Evolutionary conservation across 2,329 filamentous ascomycete genomes (phyloP), one percentile per base, ranked within the genome.

Genomic region (Aspergillus persii): DNA sequence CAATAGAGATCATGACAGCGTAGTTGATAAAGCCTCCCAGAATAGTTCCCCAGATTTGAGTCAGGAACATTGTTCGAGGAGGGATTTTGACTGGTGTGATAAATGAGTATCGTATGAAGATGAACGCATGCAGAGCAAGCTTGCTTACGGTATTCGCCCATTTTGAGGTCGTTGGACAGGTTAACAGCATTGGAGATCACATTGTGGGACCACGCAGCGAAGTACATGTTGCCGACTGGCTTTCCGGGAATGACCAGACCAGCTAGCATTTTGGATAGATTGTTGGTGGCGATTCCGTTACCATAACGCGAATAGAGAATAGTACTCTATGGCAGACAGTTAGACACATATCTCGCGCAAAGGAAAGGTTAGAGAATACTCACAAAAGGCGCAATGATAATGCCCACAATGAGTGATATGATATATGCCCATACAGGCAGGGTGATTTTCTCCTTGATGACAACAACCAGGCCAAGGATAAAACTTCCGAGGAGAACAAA

Each of bases 21-120:
- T 84, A 85, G 72, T 83, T 84, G 66, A 85, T 67, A 53, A 80
- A 81, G 0, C 77, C 83, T 7, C 83, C 83, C 0, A 86, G 71
- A 1, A 85, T 65, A 0, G 83, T 85, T 15, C 82, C 83, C 61
- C 82, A 85, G 4, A 85, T 75, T 36, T 86, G 83, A 0, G 82
- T 85, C 4, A 79, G 63, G 63, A 86, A 85, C 83, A 85, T 85
- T 53, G 78, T 68, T 0, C 81, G 78, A 2, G 81, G 83, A 1
- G 83, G 81, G 5, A 85, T 81, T 63, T 86, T 86, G 64, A 82
- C 80, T 41, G 36, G 12, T 41, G 15, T n/a, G 15, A 15, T n/a
- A 36, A 12, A 6, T 41, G 36, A 41, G 36, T n/a, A n/a, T 41
- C 36, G 2, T 4, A 15, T 6, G 4, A 12, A 6, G 7, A n/a